Evolutionary conservation across 73 alveolate species (phyloP).

Genomic region (Urostyla sp.): DNA sequence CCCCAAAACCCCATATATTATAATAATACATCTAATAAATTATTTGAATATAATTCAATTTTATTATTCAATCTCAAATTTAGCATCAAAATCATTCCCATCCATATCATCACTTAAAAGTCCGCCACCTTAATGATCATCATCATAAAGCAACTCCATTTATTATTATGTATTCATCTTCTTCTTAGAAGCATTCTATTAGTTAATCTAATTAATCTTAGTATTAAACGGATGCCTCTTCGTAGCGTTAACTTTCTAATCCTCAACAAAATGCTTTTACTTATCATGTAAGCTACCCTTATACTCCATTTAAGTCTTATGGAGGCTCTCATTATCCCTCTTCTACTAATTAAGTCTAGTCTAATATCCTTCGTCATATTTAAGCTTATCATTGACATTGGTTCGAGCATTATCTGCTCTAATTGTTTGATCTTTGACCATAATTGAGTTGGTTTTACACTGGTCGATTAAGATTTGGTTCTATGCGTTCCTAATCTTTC

Average conservation of each 20-base stretch:
- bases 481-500: constrained; percentile 93
- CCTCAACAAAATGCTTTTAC: constrained; percentile 76
- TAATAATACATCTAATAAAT: no score
- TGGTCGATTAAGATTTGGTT: constrained; percentile 92
- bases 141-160: background rate
- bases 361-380: constrained; percentile 78
- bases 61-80: no score
- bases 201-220: constrained; percentile 60
- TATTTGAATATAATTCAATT: no score
- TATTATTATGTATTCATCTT: background rate
- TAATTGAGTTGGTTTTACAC: constrained; percentile 87
- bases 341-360: constrained; percentile 80
- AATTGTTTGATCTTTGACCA: constrained; percentile 84
- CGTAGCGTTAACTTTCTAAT: constrained; percentile 71
- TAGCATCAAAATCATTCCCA: constrained; percentile 25
- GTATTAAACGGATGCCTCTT: constrained; percentile 73
- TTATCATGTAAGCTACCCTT: constrained; percentile 86
- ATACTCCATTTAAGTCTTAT: constrained; percentile 88
- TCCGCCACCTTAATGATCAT: no score
- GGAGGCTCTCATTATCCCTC: constrained; percentile 86
- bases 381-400: constrained; percentile 80
- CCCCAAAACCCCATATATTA: no score
- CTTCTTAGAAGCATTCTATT: constrained; percentile 69
- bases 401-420: constrained; percentile 83
- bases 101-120: background rate